These are phyloP conservation scores for Penstemon davidsonii DNA, from an alignment of 257 asterid species.

Conservation along the genomic window DNA sequence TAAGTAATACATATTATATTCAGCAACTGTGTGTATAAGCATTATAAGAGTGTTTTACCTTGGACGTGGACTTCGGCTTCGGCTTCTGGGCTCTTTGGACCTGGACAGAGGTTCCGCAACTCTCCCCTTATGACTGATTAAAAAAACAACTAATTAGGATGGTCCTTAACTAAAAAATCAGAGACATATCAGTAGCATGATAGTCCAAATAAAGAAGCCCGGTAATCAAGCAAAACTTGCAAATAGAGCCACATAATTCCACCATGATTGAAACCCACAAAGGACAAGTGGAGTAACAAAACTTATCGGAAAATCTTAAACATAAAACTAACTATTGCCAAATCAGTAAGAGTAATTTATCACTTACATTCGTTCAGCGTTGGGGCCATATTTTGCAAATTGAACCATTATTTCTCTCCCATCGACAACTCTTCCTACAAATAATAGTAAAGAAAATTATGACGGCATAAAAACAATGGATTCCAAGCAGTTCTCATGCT, in stretches of 20 bases:
- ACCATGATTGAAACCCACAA: neutral
- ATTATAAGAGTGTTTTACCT: constrained; percentile 48
- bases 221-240: neutral
- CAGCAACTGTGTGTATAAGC: neutral
- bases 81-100: constrained; percentile 79
- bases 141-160: constrained; percentile 13
- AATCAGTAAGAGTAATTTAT: neutral
- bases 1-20: neutral
- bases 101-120: constrained; percentile 68
- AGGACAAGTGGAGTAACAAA: neutral
- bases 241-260: neutral
- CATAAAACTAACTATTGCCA: neutral
- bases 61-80: constrained; percentile 91
- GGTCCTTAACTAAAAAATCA: too few relatives aligned
- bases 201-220: neutral
- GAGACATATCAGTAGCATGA: neutral
- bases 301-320: neutral
- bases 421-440: constrained; percentile 83
- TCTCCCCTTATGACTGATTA: constrained; percentile 73
- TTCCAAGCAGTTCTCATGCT: neutral
- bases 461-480: neutral
- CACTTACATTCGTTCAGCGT: constrained; percentile 88
- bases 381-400: constrained; percentile 96
- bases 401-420: constrained; percentile 99
- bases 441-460: neutral